phyloP scores from a whole-genome alignment of 2,329 filamentous ascomycete genomes.

The Bertia moriformis region DNA sequence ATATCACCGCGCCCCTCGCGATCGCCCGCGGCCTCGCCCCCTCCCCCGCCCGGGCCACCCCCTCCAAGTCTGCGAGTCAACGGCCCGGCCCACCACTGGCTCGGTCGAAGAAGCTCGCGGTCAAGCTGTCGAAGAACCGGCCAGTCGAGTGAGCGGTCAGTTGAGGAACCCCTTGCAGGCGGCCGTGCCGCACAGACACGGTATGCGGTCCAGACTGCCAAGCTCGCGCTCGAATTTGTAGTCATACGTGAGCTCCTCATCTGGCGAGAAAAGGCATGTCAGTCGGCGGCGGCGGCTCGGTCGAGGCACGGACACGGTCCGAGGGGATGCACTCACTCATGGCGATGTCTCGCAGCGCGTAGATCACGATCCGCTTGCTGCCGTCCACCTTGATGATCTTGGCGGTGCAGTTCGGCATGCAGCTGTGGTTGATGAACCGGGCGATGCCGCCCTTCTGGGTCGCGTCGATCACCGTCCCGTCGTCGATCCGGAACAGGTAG shows the following conservation, averaged over 20 bases:
- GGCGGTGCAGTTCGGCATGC: constrained; percentile 93
- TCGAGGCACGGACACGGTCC: no score
- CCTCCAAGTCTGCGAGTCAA: no score
- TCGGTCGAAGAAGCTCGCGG: no score
- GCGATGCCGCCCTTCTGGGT: constrained; percentile 98
- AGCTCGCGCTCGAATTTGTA: constrained; percentile 99
- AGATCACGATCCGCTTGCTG: constrained; percentile 97
- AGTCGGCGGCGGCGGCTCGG: not conserved
- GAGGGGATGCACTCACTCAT: constrained; percentile 84
- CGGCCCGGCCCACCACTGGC: no score
- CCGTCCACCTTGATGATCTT: constrained; percentile 99
- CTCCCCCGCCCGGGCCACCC: no score
- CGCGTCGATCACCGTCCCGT: constrained; percentile 92
- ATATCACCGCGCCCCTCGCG: no score
- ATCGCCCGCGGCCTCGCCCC: no score
- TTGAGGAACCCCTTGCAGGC: constrained; percentile 99
- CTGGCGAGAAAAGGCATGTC: constrained; percentile 30
- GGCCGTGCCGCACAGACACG: constrained; percentile 87
- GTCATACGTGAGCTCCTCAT: constrained; percentile 98
- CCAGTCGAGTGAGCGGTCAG: no score
- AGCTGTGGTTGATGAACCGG: constrained; percentile 96
- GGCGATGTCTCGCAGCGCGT: constrained; percentile 85
- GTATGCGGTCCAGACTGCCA: constrained; percentile 85
- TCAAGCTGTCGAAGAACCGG: not conserved
- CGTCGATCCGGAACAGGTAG: constrained; percentile 95